Conservation (phyloP, 1,139 yeast species). For the Yamadazyma atlantica region DNA sequence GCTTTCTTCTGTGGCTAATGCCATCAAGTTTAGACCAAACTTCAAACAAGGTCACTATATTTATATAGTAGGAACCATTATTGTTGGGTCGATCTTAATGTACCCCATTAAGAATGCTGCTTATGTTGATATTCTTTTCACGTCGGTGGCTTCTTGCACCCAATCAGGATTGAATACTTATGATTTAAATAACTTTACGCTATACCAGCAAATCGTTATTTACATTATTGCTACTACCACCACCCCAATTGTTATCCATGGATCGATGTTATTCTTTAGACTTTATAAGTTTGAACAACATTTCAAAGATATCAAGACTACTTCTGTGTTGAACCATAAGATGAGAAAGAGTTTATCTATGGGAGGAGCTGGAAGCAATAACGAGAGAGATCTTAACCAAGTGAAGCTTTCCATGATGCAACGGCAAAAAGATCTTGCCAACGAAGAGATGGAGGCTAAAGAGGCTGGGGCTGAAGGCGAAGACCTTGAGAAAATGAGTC, state of each 20-base stretch:
- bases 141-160: slow-evolving; percentile 73
- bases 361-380: slow-evolving; percentile 47
- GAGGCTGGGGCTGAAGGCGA: neutral
- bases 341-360: slow-evolving; percentile 74
- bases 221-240: slow-evolving; percentile 61
- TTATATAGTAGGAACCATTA: slow-evolving; percentile 51
- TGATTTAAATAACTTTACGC: slow-evolving; percentile 54
- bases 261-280: slow-evolving; percentile 71
- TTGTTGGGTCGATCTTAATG: slow-evolving; percentile 67
- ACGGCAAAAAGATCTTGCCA: slow-evolving; percentile 16
- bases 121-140: slow-evolving; percentile 78
- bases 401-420: slow-evolving; percentile 24
- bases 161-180: slow-evolving; percentile 90
- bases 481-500: neutral
- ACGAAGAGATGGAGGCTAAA: neutral
- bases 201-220: slow-evolving; percentile 78
- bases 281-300: slow-evolving; percentile 86
- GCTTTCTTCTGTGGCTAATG: too few relatives aligned
- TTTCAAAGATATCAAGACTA: slow-evolving; percentile 74
- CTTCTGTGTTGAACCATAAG: slow-evolving; percentile 69
- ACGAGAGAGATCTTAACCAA: slow-evolving; percentile 29
- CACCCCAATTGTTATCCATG: slow-evolving; percentile 87
- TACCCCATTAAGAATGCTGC: slow-evolving; percentile 63
- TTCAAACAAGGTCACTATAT: slow-evolving; percentile 78
- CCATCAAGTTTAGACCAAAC: slow-evolving; percentile 42